These are phyloP conservation scores for Hypoxylon fuscum DNA, from an alignment of 495 filamentous ascomycete species.

Conservation along the genomic window DNA sequence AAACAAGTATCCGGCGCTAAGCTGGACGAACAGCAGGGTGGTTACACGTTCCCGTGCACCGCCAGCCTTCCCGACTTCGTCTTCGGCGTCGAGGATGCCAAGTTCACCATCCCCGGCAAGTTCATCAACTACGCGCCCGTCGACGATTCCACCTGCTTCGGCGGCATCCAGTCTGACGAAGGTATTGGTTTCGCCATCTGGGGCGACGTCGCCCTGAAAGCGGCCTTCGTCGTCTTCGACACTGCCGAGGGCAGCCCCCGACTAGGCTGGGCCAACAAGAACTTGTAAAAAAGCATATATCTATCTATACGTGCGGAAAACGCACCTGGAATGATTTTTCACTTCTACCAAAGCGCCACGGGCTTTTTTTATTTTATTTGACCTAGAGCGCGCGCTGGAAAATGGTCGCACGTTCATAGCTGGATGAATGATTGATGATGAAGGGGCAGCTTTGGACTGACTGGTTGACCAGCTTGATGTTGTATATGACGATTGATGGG, in stretches of 20 bases:
- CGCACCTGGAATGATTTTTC: conserved; percentile 1
- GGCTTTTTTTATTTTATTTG: too few species aligned
- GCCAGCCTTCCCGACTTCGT: conserved; percentile 67
- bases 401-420: conserved; percentile 3
- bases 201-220: conserved; percentile 80
- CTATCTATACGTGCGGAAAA: not conserved
- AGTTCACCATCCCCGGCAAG: conserved; percentile 59
- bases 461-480: conserved; percentile 7
- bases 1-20: conserved; percentile 59
- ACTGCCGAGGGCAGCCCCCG: conserved; percentile 43
- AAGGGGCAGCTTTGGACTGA: conserved; percentile 11
- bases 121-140: conserved; percentile 64
- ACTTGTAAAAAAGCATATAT: conserved; percentile 14
- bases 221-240: conserved; percentile 79
- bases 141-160: conserved; percentile 58
- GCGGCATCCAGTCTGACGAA: conserved; percentile 68
- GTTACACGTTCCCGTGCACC: conserved; percentile 70
- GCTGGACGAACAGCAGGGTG: conserved; percentile 59
- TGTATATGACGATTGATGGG: conserved; percentile 33
- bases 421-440: not conserved
- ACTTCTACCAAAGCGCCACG: not conserved
- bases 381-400: conserved; percentile 9
- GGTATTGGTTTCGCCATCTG: conserved; percentile 72
- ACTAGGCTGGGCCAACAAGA: conserved; percentile 64
- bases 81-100: conserved; percentile 60